Evolutionary conservation across 768 basidiomycete species (phyloP), one percentile per base, ranked within the genome.

Genomic region (Porphyrellus cyaneotinctus): DNA sequence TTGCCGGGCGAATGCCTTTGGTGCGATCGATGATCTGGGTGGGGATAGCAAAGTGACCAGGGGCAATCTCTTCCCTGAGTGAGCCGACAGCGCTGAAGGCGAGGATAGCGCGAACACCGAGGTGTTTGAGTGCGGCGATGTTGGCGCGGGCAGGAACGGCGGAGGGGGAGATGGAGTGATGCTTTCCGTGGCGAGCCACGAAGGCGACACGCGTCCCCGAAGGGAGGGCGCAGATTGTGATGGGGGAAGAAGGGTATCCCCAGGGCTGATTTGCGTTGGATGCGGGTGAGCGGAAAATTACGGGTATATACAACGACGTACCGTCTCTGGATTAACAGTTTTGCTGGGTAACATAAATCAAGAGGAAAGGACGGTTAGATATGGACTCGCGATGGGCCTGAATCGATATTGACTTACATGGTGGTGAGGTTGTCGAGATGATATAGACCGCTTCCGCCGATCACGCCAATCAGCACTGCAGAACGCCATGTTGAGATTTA

Each of bases 51-150:
- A 97, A 93, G 54, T 92, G 84, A 23, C 95, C 94, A 0, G 94
- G 94, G 30, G 82, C 69, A 70, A 97, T 91, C 63, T 97, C 93
- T 68, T 99, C 95, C 38, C 92, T 82, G 12, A 99, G 79, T 10
- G 91, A 94, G 24, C 95, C 95, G 41, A 98, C 95, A 17, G 95
- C 95, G 33, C 88, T 90, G 78, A 98, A 98, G 8, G 94, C 93
- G 58, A 98, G 76, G 66, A 98, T 82, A 44, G 84, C 90, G 58
- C 85, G 82, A 9, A 93, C 89, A 37, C 95, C 95, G 59, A 98
- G 78, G 37, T 83, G 85, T 72, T 97, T 97, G 64, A 97, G 79
- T 0, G 95, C 95, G 26, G 95, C 88, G 64, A 97, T 93, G 78
- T 97, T 99, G 58, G 95, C 95, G 47, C 91, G 84, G 0, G 78